phyloP scores from a whole-genome alignment of 2,329 filamentous ascomycete genomes.

The Lasiodiplodia sp. region DNA sequence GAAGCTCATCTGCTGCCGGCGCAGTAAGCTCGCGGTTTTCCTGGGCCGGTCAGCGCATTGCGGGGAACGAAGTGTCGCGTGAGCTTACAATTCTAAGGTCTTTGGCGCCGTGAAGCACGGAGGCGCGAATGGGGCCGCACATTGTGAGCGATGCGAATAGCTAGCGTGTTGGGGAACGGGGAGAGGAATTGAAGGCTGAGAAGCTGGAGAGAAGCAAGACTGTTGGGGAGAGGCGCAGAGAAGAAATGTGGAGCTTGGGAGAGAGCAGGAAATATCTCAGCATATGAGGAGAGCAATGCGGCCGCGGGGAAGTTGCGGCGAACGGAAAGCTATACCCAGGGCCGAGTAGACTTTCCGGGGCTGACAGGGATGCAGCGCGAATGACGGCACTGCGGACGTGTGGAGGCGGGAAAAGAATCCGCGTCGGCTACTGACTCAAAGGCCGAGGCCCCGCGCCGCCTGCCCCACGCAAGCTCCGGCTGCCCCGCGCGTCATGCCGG shows the following conservation, averaged over 20 bases:
- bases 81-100: constrained; percentile 64
- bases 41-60: constrained; percentile 47
- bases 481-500: constrained; percentile 20
- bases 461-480: constrained; percentile 7
- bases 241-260: constrained; percentile 3
- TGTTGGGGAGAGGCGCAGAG: not conserved
- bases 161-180: not conserved
- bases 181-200: not conserved
- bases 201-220: not conserved
- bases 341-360: constrained; percentile 1
- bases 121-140: constrained; percentile 46
- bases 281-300: constrained; percentile 9
- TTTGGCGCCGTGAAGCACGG: constrained; percentile 67
- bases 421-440: constrained; percentile 30
- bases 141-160: constrained; percentile 21
- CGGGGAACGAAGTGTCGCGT: not conserved
- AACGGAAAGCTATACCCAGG: constrained; percentile 30
- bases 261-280: not conserved
- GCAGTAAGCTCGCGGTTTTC: constrained; percentile 59
- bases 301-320: constrained; percentile 10
- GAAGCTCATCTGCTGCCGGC: constrained; percentile 63
- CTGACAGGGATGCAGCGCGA: constrained; percentile 2
- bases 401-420: constrained; percentile 23
- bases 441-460: constrained; percentile 24
- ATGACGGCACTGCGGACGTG: constrained; percentile 9